Base-by-base conservation (phyloP, 495 filamentous ascomycete species). In the Penicillium silybi region DNA sequence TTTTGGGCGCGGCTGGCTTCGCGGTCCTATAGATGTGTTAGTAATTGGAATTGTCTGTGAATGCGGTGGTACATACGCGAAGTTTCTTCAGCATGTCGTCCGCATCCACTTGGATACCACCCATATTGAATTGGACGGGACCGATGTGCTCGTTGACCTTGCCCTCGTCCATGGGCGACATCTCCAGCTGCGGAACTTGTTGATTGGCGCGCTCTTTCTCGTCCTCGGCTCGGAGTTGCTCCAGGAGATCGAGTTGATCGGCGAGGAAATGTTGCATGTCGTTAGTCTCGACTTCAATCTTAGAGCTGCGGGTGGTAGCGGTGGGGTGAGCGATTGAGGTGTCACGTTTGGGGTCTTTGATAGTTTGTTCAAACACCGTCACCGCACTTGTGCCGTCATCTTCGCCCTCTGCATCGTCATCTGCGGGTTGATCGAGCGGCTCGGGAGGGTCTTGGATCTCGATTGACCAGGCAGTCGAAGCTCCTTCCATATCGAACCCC, bases 51-150 rank as follows among this genome's bases (percentile, higher is more conserved):
- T 4, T 15, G 16, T 13, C 13, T 1, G 9, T 23, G 13, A 13
- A 3, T 22, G 16, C 1, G 46, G 19, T 2, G 17, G 17, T 26
- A 62, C 73, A 58, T 72, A 93, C 90, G 81, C 89, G 90, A 41
- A 96, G 76, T 63, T 88, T 83, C 64, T 91, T 87, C 44, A 96
- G 68, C 87, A 95, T 93, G 55, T 96, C 93, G 61, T 97, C 92
- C 8, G 91, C 91, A 70, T 97, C 90, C 8, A 97, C 90, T 63
- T 97, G 92, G 48, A 97, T 96, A 49, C 92, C 92, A 18, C 92
- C 92, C 80, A 96, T 90, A 62, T 97, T 97, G 69, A 96, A 95
- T 59, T 97, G 91, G 52, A 96, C 90, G 3, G 92, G 92, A 0
- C 92, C 92, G 53, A 96, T 95, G 56, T 96, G 90, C 62, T 96